Evolutionary conservation across 73 alveolate genomes (phyloP).

Genomic region (Paramecium tetraurelia): DNA sequence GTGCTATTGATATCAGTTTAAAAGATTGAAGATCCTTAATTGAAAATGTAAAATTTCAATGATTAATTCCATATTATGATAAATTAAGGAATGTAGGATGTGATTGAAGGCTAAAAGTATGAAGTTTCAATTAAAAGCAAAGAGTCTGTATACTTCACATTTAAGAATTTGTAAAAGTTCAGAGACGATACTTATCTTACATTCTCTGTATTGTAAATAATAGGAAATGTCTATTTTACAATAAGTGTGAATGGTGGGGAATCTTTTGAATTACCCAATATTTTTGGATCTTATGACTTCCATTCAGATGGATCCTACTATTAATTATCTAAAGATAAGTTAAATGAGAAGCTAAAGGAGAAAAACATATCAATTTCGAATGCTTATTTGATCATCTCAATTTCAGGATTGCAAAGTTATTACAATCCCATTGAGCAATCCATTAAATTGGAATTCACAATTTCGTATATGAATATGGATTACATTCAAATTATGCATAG

Average conservation of each 20-base stretch:
- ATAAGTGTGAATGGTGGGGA: conserved; percentile 3
- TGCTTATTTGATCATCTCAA: conserved; percentile 13
- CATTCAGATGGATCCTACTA: conserved; percentile 25
- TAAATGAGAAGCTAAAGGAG: background rate
- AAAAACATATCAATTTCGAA: background rate
- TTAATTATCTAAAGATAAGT: background rate
- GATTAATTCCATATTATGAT: background rate
- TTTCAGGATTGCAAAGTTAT: background rate
- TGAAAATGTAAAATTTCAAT: background rate
- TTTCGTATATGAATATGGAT: conserved; percentile 6
- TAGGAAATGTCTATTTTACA: background rate
- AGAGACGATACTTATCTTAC: background rate
- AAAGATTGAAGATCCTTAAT: background rate
- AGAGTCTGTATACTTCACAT: background rate
- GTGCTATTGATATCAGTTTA: background rate
- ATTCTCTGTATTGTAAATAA: background rate
- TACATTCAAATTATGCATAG: background rate
- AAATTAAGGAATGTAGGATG: background rate
- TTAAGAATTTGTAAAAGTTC: background rate
- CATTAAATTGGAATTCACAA: background rate
- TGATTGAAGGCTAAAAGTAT: background rate
- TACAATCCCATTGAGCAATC: background rate
- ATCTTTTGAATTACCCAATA: background rate
- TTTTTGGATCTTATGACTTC: conserved; percentile 19
- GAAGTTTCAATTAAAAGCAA: background rate